These are phyloP conservation scores for Physaria fendleri DNA, from an alignment of 345 rosid genomes.

Conservation along the genomic window DNA sequence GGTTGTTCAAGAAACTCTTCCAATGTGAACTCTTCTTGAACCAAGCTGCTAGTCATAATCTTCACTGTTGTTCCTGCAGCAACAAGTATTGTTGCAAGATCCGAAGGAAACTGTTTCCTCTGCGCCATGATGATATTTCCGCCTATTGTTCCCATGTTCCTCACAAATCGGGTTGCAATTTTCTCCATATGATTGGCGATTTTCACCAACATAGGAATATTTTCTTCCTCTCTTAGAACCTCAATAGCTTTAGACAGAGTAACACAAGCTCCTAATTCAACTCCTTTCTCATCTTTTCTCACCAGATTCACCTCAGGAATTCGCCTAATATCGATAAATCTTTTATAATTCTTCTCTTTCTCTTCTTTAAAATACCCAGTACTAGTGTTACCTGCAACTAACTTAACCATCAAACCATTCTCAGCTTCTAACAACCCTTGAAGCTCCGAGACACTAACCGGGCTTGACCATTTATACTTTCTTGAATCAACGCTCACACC, in stretches of 20 bases:
- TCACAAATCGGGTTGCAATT: conserved; percentile 48
- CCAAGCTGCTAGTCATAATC: conserved; percentile 24
- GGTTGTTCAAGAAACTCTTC: conserved; percentile 69
- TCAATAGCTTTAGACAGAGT: conserved; percentile 71
- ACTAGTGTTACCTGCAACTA: conserved; percentile 77
- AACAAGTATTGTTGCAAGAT: conserved; percentile 71
- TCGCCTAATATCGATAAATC: conserved; percentile 54
- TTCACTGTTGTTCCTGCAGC: conserved; percentile 56
- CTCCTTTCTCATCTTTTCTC: conserved; percentile 42
- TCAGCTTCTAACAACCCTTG: conserved; percentile 34
- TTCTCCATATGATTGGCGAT: conserved; percentile 72
- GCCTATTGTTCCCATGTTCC: conserved; percentile 71
- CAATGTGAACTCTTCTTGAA: conserved; percentile 42
- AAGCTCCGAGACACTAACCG: conserved; percentile 48
- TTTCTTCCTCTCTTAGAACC: conserved; percentile 36
- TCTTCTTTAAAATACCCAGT: conserved; percentile 75
- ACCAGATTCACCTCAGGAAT: conserved; percentile 54
- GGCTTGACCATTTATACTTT: conserved; percentile 48
- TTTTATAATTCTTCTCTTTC: conserved; percentile 27
- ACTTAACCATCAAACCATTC: conserved; percentile 31
- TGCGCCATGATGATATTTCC: conserved; percentile 88
- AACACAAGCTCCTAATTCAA: conserved; percentile 71
- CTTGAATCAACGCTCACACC: conserved; percentile 32
- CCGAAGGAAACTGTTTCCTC: conserved; percentile 69
- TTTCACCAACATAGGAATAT: conserved; percentile 23